These are phyloP conservation scores for Collybiopsis confluens DNA, from an alignment of 768 basidiomycete genomes.

Conservation along the genomic window DNA sequence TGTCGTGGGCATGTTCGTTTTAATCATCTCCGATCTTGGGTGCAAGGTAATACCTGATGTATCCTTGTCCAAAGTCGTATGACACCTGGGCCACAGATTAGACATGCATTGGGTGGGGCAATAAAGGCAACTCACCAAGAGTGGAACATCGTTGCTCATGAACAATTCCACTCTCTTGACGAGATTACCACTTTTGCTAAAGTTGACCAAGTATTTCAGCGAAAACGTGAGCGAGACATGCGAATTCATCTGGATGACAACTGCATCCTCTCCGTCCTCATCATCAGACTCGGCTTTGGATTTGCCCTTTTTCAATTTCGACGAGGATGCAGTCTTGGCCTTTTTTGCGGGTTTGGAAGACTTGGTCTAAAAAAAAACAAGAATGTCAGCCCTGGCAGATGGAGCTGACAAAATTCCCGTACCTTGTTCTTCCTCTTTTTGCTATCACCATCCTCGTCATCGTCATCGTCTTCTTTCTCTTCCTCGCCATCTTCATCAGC, in stretches of 20 bases:
- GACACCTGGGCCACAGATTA: slow-evolving; percentile 51
- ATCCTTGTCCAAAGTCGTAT: slow-evolving; percentile 85
- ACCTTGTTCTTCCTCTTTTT: slow-evolving; percentile 77
- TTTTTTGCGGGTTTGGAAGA: slow-evolving; percentile 38
- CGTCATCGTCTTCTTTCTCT: slow-evolving; percentile 48
- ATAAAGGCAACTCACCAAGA: slow-evolving; percentile 51
- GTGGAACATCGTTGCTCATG: slow-evolving; percentile 90
- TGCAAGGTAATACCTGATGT: slow-evolving; percentile 92
- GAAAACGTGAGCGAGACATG: slow-evolving; percentile 92
- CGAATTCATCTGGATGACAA: slow-evolving; percentile 83
- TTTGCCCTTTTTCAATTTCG: slow-evolving; percentile 56
- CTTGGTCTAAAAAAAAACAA: slow-evolving; percentile 6
- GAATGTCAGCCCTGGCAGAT: no score
- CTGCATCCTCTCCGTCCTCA: slow-evolving; percentile 48
- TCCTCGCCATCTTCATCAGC: slow-evolving; percentile 44
- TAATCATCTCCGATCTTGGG: slow-evolving; percentile 93
- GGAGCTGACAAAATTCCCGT: no score
- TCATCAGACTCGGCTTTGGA: slow-evolving; percentile 49
- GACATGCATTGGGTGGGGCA: background rate
- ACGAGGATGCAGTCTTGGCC: slow-evolving; percentile 30
- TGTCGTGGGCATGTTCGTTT: background rate
- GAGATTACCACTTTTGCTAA: slow-evolving; percentile 83
- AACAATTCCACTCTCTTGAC: slow-evolving; percentile 71
- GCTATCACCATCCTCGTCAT: slow-evolving; percentile 40
- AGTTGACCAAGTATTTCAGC: slow-evolving; percentile 95